Evolutionary conservation across 2,329 filamentous ascomycete species (phyloP).

Genomic region (Diplodia mutila): DNA sequence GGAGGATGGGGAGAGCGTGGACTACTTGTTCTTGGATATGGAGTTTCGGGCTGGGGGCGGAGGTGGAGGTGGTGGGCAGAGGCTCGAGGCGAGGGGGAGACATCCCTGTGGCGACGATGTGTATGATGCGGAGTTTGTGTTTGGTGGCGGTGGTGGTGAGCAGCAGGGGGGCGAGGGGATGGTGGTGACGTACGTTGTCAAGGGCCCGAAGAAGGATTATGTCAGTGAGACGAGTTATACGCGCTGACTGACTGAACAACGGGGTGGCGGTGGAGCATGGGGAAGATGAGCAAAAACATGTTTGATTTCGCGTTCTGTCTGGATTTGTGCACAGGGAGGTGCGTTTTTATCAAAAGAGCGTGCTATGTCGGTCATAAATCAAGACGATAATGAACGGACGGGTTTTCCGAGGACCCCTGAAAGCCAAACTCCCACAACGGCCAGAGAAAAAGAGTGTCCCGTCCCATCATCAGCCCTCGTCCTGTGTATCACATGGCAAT

Average conservation of each 20-base stretch:
- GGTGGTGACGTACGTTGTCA: constrained; percentile 44
- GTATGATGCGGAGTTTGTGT: constrained; percentile 72
- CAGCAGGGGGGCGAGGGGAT: constrained; percentile 33
- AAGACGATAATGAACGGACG: neutral
- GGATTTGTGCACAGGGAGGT: neutral
- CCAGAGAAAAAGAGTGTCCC: neutral
- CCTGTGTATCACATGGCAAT: neutral
- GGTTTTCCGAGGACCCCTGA: neutral
- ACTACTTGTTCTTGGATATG: constrained; percentile 78
- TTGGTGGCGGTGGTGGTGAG: constrained; percentile 43
- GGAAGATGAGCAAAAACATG: neutral
- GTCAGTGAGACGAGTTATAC: constrained; percentile 41
- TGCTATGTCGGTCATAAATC: neutral
- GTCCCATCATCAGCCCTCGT: neutral
- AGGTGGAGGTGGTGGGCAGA: constrained; percentile 29
- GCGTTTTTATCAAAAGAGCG: constrained; percentile 2
- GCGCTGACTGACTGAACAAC: constrained; percentile 5
- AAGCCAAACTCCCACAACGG: neutral
- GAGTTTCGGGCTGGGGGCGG: constrained; percentile 44
- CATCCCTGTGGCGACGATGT: constrained; percentile 75
- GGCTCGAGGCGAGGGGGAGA: constrained; percentile 58
- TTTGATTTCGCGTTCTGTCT: neutral
- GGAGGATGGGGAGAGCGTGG: constrained; percentile 64
- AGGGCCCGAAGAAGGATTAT: constrained; percentile 48
- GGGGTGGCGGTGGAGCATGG: neutral